These are phyloP conservation scores for Trichosporon ovoides DNA, from an alignment of 1,284 basidiomycete species.

Conservation along the genomic window DNA sequence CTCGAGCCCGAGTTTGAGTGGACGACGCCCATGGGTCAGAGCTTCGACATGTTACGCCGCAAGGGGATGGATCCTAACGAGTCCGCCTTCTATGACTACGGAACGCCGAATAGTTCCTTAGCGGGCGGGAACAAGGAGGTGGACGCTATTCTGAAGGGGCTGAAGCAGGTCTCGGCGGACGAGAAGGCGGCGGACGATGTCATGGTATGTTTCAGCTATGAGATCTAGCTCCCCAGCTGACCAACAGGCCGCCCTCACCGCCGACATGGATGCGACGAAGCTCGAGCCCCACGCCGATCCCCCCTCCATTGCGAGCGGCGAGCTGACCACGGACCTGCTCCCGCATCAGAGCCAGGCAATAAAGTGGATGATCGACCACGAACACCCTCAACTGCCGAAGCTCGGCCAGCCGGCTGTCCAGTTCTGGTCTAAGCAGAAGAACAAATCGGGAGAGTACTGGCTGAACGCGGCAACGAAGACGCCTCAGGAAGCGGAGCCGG, in stretches of 20 bases:
- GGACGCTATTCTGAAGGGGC: constrained; percentile 57
- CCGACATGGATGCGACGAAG: constrained; percentile 36
- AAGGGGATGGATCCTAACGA: neutral
- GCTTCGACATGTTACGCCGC: constrained; percentile 29
- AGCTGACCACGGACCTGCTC: constrained; percentile 64
- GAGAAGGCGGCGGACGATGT: constrained; percentile 57
- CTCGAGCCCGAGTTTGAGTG: constrained; percentile 65
- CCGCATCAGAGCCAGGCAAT: constrained; percentile 59
- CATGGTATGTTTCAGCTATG: constrained; percentile 45
- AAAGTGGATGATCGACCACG: constrained; percentile 67
- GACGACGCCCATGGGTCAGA: constrained; percentile 65
- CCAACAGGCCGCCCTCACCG: constrained; percentile 41
- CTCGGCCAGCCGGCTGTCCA: constrained; percentile 70
- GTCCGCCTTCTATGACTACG: neutral
- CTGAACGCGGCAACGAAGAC: constrained; percentile 69
- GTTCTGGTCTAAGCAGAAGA: constrained; percentile 69
- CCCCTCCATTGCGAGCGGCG: constrained; percentile 60
- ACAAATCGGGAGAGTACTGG: constrained; percentile 44
- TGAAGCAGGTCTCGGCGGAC: constrained; percentile 73
- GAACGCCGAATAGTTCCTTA: no score
- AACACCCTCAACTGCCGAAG: constrained; percentile 66
- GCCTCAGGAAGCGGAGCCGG: constrained; percentile 62
- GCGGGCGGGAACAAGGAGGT: constrained; percentile 57
- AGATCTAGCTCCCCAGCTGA: neutral
- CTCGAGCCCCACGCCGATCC: constrained; percentile 53